phyloP scores from a whole-genome alignment of 306 rosid genomes.

The Vigna trinervia region DNA sequence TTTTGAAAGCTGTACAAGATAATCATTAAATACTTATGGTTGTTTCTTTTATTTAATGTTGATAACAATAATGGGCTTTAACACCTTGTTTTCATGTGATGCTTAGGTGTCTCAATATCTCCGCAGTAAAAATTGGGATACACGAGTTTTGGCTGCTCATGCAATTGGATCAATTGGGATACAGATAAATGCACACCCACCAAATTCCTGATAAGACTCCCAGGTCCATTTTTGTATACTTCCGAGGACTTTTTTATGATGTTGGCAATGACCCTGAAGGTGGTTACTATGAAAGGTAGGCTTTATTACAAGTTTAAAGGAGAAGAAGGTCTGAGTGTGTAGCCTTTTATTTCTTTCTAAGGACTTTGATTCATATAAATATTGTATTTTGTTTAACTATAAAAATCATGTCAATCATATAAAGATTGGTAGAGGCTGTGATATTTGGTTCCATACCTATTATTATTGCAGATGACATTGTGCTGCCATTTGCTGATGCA shows the following conservation, averaged over 20 bases:
- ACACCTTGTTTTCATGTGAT: too few species aligned
- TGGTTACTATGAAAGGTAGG: slow-evolving; percentile 91
- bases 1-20: too few species aligned
- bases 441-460: slow-evolving; percentile 97
- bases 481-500: slow-evolving; percentile 95
- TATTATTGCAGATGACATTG: slow-evolving; percentile 94
- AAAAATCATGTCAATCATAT: slow-evolving; percentile 9
- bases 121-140: too few species aligned
- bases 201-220: slow-evolving; percentile 81
- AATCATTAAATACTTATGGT: too few species aligned
- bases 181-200: slow-evolving; percentile 86
- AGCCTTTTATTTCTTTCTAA: slow-evolving; percentile 14
- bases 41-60: too few species aligned
- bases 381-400: not conserved
- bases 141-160: too few species aligned
- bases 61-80: too few species aligned
- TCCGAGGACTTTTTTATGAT: slow-evolving; percentile 87
- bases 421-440: slow-evolving; percentile 94
- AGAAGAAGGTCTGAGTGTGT: not conserved
- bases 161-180: too few species aligned
- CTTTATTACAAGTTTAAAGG: slow-evolving; percentile 32
- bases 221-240: slow-evolving; percentile 87
- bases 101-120: too few species aligned
- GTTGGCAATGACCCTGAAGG: slow-evolving; percentile 97
- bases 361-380: slow-evolving; percentile 3